Evolutionary conservation across 192 early-diverging fungal species (phyloP).

Genomic region (Gigaspora rosea): DNA sequence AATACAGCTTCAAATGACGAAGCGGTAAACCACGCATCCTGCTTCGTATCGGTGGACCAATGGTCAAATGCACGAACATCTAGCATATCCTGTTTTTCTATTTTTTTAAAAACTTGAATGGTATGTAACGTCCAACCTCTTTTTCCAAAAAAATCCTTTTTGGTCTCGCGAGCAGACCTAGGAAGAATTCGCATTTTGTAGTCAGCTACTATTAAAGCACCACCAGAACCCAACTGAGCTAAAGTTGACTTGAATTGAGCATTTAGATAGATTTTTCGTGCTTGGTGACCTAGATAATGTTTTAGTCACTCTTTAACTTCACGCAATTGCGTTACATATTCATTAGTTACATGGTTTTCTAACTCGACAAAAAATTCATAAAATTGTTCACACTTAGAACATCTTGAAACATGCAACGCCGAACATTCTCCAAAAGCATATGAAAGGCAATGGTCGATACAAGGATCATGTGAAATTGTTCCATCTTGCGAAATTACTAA

Average conservation of each 20-base stretch:
- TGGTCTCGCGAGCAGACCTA: background rate
- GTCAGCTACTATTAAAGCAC: background rate
- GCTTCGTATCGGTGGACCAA: background rate
- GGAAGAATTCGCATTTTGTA: conserved; percentile 12
- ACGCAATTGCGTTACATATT: background rate
- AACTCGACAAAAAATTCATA: background rate
- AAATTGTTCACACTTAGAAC: background rate
- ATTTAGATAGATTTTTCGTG: conserved; percentile 3
- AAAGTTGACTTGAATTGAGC: background rate
- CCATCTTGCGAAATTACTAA: background rate
- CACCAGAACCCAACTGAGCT: background rate
- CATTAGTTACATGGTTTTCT: background rate
- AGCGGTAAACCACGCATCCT: background rate
- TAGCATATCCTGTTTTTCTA: background rate
- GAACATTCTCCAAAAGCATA: background rate
- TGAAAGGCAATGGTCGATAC: background rate
- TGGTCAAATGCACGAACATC: background rate
- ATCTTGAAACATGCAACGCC: background rate
- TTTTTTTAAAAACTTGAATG: background rate
- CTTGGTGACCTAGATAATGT: conserved; percentile 5
- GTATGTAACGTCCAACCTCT: background rate
- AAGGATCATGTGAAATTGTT: background rate
- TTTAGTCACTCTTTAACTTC: background rate
- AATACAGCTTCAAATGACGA: conserved; percentile 1
- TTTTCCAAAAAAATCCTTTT: conserved; percentile 7